Percentiles rank a stretch among this genome's conserved stretches.
These are phyloP conservation scores for Daldinia eschscholtzii DNA, from an alignment of 2,329 filamentous ascomycete genomes.

Conservation along the genomic window DNA sequence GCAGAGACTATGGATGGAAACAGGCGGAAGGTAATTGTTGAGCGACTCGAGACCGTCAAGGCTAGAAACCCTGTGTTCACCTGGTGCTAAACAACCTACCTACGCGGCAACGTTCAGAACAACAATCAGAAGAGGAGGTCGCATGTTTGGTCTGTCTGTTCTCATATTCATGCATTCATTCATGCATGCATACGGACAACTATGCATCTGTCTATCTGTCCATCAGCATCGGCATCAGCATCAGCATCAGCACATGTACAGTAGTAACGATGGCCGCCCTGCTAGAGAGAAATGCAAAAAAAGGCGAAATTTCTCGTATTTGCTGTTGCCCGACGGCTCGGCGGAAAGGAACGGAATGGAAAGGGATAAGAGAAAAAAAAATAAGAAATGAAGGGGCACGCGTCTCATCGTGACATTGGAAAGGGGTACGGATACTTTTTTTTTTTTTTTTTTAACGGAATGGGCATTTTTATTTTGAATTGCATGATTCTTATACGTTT, in stretches of 20 bases:
- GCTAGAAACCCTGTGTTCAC: slow-evolving; percentile 95
- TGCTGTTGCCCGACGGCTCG: slow-evolving; percentile 1
- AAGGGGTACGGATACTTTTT: not conserved
- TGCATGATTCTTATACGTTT: slow-evolving; percentile 9
- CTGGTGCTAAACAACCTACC: slow-evolving; percentile 77
- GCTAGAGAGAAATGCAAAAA: not conserved
- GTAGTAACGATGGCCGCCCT: not conserved
- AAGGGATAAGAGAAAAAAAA: not conserved
- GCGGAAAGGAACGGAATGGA: not conserved
- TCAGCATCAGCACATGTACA: not conserved
- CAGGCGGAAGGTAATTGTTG: slow-evolving; percentile 94
- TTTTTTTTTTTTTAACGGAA: too few species aligned
- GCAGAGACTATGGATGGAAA: slow-evolving; percentile 94
- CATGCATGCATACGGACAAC: not conserved
- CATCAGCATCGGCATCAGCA: not conserved
- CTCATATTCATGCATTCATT: not conserved
- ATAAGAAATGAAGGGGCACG: not conserved
- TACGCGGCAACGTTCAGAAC: not conserved
- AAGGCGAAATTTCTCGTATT: not conserved
- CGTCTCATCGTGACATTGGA: not conserved
- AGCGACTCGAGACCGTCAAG: slow-evolving; percentile 95
- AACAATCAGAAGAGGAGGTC: slow-evolving; percentile 2
- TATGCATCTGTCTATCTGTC: not conserved
- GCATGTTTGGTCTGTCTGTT: not conserved
- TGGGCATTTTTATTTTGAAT: slow-evolving; percentile 5